Percentiles rank a stretch among this genome's conserved stretches.
phyloP scores from a whole-genome alignment of 208 protist species.

The Balamuthia mandrillaris region DNA sequence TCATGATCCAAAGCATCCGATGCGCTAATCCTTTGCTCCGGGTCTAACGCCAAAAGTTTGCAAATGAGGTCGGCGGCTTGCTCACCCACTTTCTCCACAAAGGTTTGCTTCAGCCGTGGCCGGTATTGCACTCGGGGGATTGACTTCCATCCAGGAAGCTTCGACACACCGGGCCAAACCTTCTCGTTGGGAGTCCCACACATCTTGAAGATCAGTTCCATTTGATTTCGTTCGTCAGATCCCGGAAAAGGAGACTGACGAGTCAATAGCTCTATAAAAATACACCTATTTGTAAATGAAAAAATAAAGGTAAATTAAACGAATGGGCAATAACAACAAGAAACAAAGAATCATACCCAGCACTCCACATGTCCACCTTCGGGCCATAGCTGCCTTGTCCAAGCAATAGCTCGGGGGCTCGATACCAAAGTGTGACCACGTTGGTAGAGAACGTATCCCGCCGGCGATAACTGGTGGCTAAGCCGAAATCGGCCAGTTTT shows the following conservation, averaged over 20 bases:
- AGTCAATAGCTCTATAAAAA: slow-evolving; percentile 54
- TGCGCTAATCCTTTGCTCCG: slow-evolving; percentile 64
- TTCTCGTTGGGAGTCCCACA: slow-evolving; percentile 50
- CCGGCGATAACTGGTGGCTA: slow-evolving; percentile 73
- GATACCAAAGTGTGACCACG: slow-evolving; percentile 87
- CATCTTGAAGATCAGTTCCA: slow-evolving; percentile 53
- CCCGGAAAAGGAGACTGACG: slow-evolving; percentile 43
- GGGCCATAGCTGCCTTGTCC: slow-evolving; percentile 88
- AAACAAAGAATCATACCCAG: slow-evolving; percentile 78
- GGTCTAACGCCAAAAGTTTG: slow-evolving; percentile 67
- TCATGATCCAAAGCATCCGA: slow-evolving; percentile 67
- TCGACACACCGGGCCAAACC: slow-evolving; percentile 45
- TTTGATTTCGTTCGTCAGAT: slow-evolving; percentile 48
- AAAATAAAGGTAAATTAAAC: not conserved
- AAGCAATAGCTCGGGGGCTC: slow-evolving; percentile 94
- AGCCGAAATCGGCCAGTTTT: slow-evolving; percentile 87
- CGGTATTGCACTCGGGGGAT: slow-evolving; percentile 7
- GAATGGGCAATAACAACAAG: not conserved
- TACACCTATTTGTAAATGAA: slow-evolving; percentile 31
- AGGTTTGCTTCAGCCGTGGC: not conserved
- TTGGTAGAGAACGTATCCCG: slow-evolving; percentile 68
- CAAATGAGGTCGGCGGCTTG: slow-evolving; percentile 61
- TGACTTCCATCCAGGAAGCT: not conserved
- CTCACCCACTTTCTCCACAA: not conserved
- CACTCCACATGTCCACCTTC: slow-evolving; percentile 95